phyloP scores from a whole-genome alignment of 106 monocot species.

The Vanilla planifolia region DNA sequence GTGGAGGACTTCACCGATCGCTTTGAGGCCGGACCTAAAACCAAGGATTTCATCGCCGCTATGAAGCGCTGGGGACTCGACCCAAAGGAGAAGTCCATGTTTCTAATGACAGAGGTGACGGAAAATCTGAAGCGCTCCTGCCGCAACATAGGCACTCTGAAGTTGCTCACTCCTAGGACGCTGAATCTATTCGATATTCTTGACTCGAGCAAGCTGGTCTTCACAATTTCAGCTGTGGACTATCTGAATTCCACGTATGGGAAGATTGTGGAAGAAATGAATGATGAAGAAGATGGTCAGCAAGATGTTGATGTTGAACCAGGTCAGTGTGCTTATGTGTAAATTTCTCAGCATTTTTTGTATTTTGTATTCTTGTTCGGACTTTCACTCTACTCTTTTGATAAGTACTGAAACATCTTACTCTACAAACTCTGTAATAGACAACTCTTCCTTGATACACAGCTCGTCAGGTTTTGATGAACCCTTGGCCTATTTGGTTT shows the following conservation, averaged over 20 bases:
- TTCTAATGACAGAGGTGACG: constrained; percentile 66
- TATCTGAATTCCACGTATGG: constrained; percentile 80
- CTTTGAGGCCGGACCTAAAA: constrained; percentile 49
- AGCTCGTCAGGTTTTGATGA: too few relatives aligned
- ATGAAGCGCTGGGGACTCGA: constrained; percentile 80
- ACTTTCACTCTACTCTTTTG: too few relatives aligned
- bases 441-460: too few relatives aligned
- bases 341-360: too few relatives aligned
- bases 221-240: constrained; percentile 58
- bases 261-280: constrained; percentile 2
- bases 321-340: constrained; percentile 2
- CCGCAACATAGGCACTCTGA: constrained; percentile 92
- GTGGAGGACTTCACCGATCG: constrained; percentile 56
- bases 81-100: constrained; percentile 66
- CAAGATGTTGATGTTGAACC: background rate
- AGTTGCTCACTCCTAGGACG: constrained; percentile 88
- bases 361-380: too few relatives aligned
- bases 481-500: too few relatives aligned
- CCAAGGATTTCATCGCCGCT: constrained; percentile 71
- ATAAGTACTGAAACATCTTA: too few relatives aligned
- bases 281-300: background rate
- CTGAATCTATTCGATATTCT: constrained; percentile 85
- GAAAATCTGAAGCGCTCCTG: constrained; percentile 56
- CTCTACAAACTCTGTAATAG: too few relatives aligned
- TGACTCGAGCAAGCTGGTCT: constrained; percentile 62